Percentiles rank a stretch among this genome's conserved stretches.
These are phyloP conservation scores for Nicotiana paniculata DNA, from an alignment of 257 asterid genomes.

Conservation along the genomic window DNA sequence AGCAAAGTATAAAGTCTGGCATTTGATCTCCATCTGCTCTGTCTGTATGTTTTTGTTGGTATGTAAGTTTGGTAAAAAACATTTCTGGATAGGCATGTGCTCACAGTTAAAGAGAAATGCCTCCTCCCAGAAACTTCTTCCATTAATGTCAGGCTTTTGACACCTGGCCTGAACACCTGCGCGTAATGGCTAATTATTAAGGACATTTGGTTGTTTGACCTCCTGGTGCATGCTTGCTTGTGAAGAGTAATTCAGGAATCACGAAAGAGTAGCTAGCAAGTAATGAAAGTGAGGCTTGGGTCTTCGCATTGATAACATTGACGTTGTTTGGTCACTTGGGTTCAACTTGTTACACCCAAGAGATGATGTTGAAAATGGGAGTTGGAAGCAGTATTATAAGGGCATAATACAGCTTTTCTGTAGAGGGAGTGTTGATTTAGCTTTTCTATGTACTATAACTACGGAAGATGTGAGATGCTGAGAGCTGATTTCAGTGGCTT, in stretches of 20 bases:
- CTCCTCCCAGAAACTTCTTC: background rate
- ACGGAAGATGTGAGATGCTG: background rate
- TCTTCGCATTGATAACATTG: background rate
- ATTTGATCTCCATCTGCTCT: background rate
- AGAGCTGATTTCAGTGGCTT: background rate
- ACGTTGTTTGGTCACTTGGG: background rate
- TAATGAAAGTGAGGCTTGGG: background rate
- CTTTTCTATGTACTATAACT: background rate
- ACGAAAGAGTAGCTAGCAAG: background rate
- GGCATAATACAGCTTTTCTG: background rate
- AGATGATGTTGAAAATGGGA: background rate
- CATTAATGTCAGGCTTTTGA: background rate
- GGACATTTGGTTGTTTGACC: background rate
- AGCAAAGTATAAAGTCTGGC: background rate
- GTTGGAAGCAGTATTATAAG: background rate
- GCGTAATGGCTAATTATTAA: background rate
- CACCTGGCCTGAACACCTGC: background rate
- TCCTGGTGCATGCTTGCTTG: background rate
- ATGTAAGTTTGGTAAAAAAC: background rate
- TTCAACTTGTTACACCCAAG: background rate
- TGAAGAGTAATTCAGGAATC: background rate
- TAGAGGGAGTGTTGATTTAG: background rate
- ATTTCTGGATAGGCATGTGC: background rate
- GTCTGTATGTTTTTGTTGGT: background rate
- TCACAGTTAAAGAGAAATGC: slow-evolving; percentile 1